phyloP scores from a whole-genome alignment of 2,329 filamentous ascomycete species.

The Ceratocystis lukuohia region DNA sequence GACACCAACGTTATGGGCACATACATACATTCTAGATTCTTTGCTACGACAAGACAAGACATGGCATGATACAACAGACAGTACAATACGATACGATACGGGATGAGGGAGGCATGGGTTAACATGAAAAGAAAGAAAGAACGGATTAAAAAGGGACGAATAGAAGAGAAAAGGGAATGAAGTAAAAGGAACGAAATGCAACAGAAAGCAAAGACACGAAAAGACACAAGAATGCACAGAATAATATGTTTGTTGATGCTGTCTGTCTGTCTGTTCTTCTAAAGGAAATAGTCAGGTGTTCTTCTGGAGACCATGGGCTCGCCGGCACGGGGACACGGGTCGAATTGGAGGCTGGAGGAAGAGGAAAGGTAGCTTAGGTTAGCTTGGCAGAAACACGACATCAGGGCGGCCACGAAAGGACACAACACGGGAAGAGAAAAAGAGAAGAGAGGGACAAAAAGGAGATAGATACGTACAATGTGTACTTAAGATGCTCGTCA shows the following conservation, averaged over 20 bases:
- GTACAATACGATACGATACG: too few species aligned
- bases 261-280: slow-evolving; percentile 24
- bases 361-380: slow-evolving; percentile 24
- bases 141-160: background rate
- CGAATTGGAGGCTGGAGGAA: slow-evolving; percentile 76
- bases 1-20: too few species aligned
- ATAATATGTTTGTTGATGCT: background rate
- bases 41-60: too few species aligned
- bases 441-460: background rate
- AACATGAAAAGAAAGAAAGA: background rate
- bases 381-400: too few species aligned
- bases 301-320: slow-evolving; percentile 97
- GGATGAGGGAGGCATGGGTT: background rate
- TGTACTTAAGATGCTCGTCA: slow-evolving; percentile 98
- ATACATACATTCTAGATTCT: too few species aligned
- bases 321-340: slow-evolving; percentile 90
- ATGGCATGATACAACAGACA: too few species aligned
- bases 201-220: too few species aligned
- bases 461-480: slow-evolving; percentile 60
- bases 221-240: background rate
- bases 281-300: slow-evolving; percentile 98
- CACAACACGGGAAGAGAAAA: background rate
- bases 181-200: background rate
- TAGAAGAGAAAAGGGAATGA: background rate
- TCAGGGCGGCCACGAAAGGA: too few species aligned